Evolutionary conservation across 2,329 filamentous ascomycete genomes (phyloP), one percentile per base, ranked within the genome.

Genomic region (Pseudocercospora vitis): DNA sequence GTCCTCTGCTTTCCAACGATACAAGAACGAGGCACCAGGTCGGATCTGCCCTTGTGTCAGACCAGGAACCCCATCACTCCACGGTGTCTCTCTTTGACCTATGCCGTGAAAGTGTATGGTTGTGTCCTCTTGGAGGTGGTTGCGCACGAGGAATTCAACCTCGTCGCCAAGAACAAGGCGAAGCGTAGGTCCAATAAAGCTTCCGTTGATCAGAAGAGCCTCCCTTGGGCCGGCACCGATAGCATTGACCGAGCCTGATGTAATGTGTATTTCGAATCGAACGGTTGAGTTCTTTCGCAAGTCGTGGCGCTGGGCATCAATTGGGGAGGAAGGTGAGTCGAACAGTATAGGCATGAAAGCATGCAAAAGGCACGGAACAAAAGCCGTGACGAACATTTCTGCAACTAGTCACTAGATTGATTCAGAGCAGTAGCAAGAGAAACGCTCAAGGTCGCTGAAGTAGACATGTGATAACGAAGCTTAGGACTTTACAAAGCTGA

Each of bases 81-180:
- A 59, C 4, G 56, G 56, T 19, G 56, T 53, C 4, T 40, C 23
- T 24, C 32, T 12, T 29, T 75, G 1, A 19, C 48, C 35, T 12
- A 56, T 48, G 19, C 56, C 56, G 31, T 59, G 56, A 26, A 53
- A 59, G 31, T 59, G 56, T 11, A 59, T 46, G 19, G 50, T 50
- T 7, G 54, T 57, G 18, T 59, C 48, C n/a, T 51, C 37, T 28
- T 35, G 45, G 31, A 59, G 33, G 23, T 50, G 29, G 23, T 59
- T 59, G 11, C 51, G 50, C n/a, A 59, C 53, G 12, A 50, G 19
- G 26, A 59, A 50, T 14, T 59, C 40, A 33, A 58, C 47, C 12
- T 46, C 32, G 26, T 58, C 55, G 12, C 55, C 55, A 40, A 35
- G 40, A 6, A 24, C 47, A 26, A 35, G 16, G n/a, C 42, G 21